Evolutionary conservation across 1,284 basidiomycete genomes (phyloP), one percentile per base, ranked within the genome.

Genomic region (Moesziomyces globuligerus): DNA sequence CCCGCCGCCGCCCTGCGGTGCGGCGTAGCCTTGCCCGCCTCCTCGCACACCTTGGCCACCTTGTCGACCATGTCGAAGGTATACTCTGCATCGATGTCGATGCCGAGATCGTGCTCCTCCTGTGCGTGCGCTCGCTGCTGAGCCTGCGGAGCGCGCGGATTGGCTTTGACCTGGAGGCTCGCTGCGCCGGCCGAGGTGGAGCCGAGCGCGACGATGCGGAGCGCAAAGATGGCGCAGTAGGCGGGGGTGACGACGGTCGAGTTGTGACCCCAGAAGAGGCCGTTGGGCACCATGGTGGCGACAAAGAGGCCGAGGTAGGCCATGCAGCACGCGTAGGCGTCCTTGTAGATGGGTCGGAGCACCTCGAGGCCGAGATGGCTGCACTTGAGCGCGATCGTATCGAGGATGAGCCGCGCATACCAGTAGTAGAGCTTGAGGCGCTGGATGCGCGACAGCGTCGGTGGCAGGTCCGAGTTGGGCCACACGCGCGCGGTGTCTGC

Each of bases 191-290:
- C 53, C n/a, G 44, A 40, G 2, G 51, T 64, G 1, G 52, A 48
- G 37, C 64, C 69, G 15, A 74, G 48, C 3, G 55, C 67, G 5
- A 58, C 65, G 26, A 75, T 69, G 11, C 55, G 55, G 17, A 76
- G 57, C n/a, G 72, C 72, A 44, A 76, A 72, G 17, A 76, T 71
- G 38, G 61, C 65, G 32, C 69, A 71, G 48, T 76, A 76, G 0
- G 56, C 69, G 0, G 70, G 73, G 0, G 74, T 76, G 44, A 76
- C 74, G 29, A 75, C 62, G 24, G 68, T 59, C 6, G 58, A 62
- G 28, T 76, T 76, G 49, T 72, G 67, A 10, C 62, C 59, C 53
- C 54, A 72, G n/a, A 59, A 57, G 20, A 76, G 44, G 1, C 58
- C 60, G 26, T 64, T 60, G 28, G 72, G 67, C 15, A 58, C 62